Percentiles rank a stretch among this genome's conserved stretches.
Evolutionary conservation across 2,329 filamentous ascomycete genomes (phyloP).

Genomic region (Ceratocystis alfenasii): DNA sequence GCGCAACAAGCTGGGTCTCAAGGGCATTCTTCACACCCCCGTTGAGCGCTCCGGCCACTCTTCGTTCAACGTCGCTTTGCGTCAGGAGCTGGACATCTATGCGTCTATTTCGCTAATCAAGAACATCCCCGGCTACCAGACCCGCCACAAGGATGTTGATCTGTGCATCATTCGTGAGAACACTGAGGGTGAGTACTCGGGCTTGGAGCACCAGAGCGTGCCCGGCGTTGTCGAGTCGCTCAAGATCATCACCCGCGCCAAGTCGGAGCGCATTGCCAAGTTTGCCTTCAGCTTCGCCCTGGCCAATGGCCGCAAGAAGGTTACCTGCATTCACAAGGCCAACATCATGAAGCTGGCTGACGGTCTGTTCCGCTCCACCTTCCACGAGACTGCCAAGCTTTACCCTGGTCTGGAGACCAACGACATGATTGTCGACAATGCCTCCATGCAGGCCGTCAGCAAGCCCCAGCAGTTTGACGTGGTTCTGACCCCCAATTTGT

Average conservation of each 20-base stretch:
- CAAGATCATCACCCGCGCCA: constrained; percentile 98
- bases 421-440: constrained; percentile 99
- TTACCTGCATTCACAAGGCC: constrained; percentile 99
- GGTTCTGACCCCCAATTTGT: constrained; percentile 99
- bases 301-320: constrained; percentile 98
- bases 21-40: constrained; percentile 97
- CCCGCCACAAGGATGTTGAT: constrained; percentile 92
- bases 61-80: constrained; percentile 98
- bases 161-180: constrained; percentile 99
- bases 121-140: constrained; percentile 98
- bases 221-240: constrained; percentile 94
- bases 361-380: constrained; percentile 95
- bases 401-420: constrained; percentile 92
- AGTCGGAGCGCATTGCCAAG: constrained; percentile 98
- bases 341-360: constrained; percentile 99
- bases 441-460: constrained; percentile 97
- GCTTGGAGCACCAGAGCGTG: constrained; percentile 96
- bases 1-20: constrained; percentile 97
- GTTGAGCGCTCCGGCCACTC: constrained; percentile 95
- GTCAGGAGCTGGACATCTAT: constrained; percentile 99
- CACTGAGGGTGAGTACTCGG: constrained; percentile 99
- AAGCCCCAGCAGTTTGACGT: constrained; percentile 97
- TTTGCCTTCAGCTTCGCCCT: constrained; percentile 97
- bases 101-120: constrained; percentile 96
- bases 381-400: constrained; percentile 85